Base-by-base conservation (phyloP, 2,329 filamentous ascomycete species). In the Sarocladiaceae sp. region DNA sequence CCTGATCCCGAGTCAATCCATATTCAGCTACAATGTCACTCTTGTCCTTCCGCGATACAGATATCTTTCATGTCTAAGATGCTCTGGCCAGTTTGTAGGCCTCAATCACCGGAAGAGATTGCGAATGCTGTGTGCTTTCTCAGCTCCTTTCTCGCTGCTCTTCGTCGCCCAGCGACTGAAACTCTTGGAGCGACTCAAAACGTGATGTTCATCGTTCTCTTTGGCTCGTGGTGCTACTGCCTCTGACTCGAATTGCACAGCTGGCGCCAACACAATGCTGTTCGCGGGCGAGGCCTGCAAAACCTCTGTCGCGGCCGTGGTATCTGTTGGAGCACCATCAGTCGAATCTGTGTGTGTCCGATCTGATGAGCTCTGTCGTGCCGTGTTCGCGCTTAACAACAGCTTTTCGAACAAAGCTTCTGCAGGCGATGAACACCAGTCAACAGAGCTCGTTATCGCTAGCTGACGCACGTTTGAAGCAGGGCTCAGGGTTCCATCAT, bases 21-120 rank as follows among this genome's bases (percentile, higher is more conserved):
- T 46, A 5, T 29, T 11, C 15, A 29, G 22, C 22, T 42, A 4
- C n/a, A 35, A n/a, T 46, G 40, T 25, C 15, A 46, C 17, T 46
- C 20, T 22, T 22, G 7, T 8, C 40, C 40, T 20, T 22, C n/a
- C n/a, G n/a, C n/a, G n/a, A n/a, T n/a, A n/a, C n/a, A 22, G 20
- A 18, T 8, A 33, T 33, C 4, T 42, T 12, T 42, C 37, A 42
- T 42, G 37, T 10, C 12, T 20, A 42, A 22, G 10, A n/a, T 12
- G n/a, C n/a, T 22, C 13, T 29, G 10, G 12, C 7, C 25, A n/a
- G 10, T 33, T 33, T 15, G 8, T 15, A 8, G 29, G 20, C 31
- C 33, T 15, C 22, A 6, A 7, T 26, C 20, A 76, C 50, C 71
- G 71, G 58, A 78, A 77, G 51, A 76, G 64, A 52, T 65, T 74